phyloP scores from a whole-genome alignment of 345 rosid species.

The Brassica juncea region DNA sequence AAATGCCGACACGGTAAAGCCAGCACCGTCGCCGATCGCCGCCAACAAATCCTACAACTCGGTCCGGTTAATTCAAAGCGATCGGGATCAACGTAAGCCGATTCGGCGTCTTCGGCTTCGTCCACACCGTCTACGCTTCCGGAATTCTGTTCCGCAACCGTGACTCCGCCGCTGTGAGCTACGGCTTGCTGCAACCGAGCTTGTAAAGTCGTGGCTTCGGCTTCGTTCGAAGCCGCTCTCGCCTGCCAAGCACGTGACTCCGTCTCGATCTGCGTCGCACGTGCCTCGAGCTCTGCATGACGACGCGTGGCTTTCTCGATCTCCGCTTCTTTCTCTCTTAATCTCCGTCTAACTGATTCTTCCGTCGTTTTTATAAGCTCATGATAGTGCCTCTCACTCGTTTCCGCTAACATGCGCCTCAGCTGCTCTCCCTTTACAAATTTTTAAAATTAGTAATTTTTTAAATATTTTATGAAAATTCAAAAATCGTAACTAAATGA shows the following conservation, averaged over 20 bases:
- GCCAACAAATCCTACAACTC: slow-evolving; percentile 60
- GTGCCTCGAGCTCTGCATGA: slow-evolving; percentile 79
- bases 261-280: slow-evolving; percentile 67
- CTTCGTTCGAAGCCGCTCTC: slow-evolving; percentile 75
- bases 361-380: slow-evolving; percentile 69
- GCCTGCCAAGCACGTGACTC: slow-evolving; percentile 92
- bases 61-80: slow-evolving; percentile 50
- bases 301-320: slow-evolving; percentile 75
- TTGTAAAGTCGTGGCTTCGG: slow-evolving; percentile 75
- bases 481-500: neutral
- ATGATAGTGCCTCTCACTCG: slow-evolving; percentile 69
- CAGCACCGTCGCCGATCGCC: slow-evolving; percentile 66
- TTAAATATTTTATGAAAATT: neutral
- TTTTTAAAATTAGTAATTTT: neutral
- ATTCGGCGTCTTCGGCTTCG: slow-evolving; percentile 80
- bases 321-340: slow-evolving; percentile 74
- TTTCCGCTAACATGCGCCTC: slow-evolving; percentile 72
- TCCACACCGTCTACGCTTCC: slow-evolving; percentile 27
- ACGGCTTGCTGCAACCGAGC: slow-evolving; percentile 75
- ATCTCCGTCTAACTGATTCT: slow-evolving; percentile 57
- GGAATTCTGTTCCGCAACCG: slow-evolving; percentile 7
- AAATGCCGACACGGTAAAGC: slow-evolving; percentile 94
- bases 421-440: slow-evolving; percentile 66
- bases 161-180: slow-evolving; percentile 32
- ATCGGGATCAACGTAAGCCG: slow-evolving; percentile 81